Evolutionary conservation across 2,329 filamentous ascomycete species (phyloP).

Genomic region (Cladosporium sphaerospermum): DNA sequence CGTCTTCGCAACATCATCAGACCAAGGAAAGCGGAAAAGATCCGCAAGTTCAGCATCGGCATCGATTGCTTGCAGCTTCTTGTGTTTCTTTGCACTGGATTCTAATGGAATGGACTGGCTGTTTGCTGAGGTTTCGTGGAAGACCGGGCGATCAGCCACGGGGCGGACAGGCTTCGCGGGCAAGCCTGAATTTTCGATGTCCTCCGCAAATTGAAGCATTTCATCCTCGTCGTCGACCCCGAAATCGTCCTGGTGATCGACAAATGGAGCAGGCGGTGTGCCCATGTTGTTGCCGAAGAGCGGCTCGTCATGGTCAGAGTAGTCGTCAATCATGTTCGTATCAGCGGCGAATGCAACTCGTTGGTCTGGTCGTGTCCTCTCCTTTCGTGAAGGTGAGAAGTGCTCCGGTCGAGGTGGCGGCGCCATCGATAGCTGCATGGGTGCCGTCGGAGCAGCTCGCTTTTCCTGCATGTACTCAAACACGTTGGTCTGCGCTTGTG

Average conservation of each 20-base stretch:
- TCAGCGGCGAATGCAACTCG: conserved; percentile 1
- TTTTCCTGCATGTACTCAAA: conserved; percentile 7
- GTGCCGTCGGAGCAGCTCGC: background rate
- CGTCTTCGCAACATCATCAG: conserved; percentile 71
- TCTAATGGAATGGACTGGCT: conserved; percentile 12
- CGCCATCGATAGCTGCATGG: conserved; percentile 5
- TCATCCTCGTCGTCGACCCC: conserved; percentile 33
- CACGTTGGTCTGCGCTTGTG: conserved; percentile 9
- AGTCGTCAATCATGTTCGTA: conserved; percentile 8
- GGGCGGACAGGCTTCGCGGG: conserved; percentile 8
- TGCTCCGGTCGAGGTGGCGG: conserved; percentile 5
- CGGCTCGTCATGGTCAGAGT: conserved; percentile 14
- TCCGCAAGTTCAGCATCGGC: conserved; percentile 21
- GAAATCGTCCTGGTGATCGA: conserved; percentile 27
- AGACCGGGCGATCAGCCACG: conserved; percentile 17
- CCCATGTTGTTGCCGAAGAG: conserved; percentile 34
- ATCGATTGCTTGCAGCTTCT: conserved; percentile 18
- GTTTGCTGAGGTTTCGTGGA: conserved; percentile 29
- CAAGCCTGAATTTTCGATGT: conserved; percentile 35
- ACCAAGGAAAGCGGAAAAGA: conserved; percentile 60
- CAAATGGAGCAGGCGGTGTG: conserved; percentile 26
- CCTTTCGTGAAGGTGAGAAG: background rate
- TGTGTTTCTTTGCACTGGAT: conserved; percentile 27
- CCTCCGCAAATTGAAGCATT: conserved; percentile 38
- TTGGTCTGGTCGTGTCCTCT: background rate